phyloP scores from a whole-genome alignment of 768 basidiomycete genomes.

The Exsudoporus frostii region DNA sequence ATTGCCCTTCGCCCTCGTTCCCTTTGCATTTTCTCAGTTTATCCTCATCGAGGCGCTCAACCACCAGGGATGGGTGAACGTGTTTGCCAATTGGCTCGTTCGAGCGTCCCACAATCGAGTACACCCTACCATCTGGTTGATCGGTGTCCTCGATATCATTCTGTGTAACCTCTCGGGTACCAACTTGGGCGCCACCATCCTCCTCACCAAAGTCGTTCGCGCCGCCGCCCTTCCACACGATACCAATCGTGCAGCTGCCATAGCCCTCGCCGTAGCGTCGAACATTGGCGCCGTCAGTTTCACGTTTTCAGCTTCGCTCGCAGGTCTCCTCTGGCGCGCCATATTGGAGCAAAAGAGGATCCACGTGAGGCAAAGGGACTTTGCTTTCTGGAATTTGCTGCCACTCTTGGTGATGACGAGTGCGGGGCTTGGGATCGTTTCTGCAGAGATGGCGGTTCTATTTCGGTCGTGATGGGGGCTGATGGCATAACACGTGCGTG shows the following conservation, averaged over 20 bases:
- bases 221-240: slow-evolving; percentile 38
- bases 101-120: slow-evolving; percentile 41
- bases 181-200: slow-evolving; percentile 89
- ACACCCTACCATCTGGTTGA: slow-evolving; percentile 56
- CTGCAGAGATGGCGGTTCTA: slow-evolving; percentile 69
- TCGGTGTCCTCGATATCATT: slow-evolving; percentile 69
- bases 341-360: slow-evolving; percentile 77
- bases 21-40: slow-evolving; percentile 93
- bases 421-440: slow-evolving; percentile 66
- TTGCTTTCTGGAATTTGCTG: slow-evolving; percentile 69
- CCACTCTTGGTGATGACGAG: slow-evolving; percentile 65
- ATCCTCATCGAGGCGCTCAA: slow-evolving; percentile 86
- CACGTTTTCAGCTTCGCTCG: slow-evolving; percentile 85
- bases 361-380: slow-evolving; percentile 53
- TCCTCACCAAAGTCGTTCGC: slow-evolving; percentile 76
- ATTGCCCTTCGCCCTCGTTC: slow-evolving; percentile 78
- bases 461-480: slow-evolving; percentile 20
- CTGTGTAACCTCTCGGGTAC: slow-evolving; percentile 84
- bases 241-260: slow-evolving; percentile 51
- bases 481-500: background rate
- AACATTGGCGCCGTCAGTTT: slow-evolving; percentile 91
- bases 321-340: slow-evolving; percentile 78
- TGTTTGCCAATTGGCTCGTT: slow-evolving; percentile 71
- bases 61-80: slow-evolving; percentile 81
- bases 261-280: slow-evolving; percentile 78